Evolutionary conservation across 768 basidiomycete genomes (phyloP), one percentile per base, ranked within the genome.

Genomic region (Cystofilobasidium capitatum): DNA sequence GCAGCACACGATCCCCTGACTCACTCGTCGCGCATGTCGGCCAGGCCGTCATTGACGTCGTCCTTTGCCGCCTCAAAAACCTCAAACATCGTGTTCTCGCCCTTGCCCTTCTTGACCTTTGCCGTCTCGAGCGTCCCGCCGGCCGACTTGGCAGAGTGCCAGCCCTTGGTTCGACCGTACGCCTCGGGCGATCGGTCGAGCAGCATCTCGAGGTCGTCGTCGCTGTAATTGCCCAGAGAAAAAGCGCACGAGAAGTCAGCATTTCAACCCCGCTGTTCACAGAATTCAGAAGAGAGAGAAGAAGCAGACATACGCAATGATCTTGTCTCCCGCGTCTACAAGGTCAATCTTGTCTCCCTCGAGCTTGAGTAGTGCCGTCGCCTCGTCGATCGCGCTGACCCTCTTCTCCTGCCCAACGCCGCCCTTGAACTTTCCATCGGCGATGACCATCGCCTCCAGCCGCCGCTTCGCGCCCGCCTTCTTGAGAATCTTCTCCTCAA

Each of bases 361-460:
- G 3, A 94, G 82, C 40, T 81, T 81, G 29, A 94, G 80, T 47
- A 96, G 78, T 24, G 87, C 83, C 0, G 90, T 88, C 81, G 91
- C 84, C 73, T 92, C 89, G 0, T 86, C 85, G 73, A 88, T 84
- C 2, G 82, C 44, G 24, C 39, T 58, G 49, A 62, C 59, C 42
- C 47, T 66, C 70, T 61, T 69, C 51, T 70, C 67, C 37, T 62
- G 37, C 2, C 49, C 26, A 0, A 59, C 49, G 1, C 35, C 66
- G 45, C 58, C 74, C 73, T 66, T 72, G 61, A 73, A 74, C 69
- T 71, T 71, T 64, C 73, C 71, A 78, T 92, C 89, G 12, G 90
- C 91, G 73, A 98, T 97, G 73, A 99, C 92, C 42, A 98, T 81
- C 1, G 89, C 89, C 79, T 98, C 96, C 6, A 99, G 82, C 76